Percentiles rank a stretch among this genome's conserved stretches.
phyloP scores from a whole-genome alignment of 2,329 filamentous ascomycete species.

The Aureobasidium sp. region DNA sequence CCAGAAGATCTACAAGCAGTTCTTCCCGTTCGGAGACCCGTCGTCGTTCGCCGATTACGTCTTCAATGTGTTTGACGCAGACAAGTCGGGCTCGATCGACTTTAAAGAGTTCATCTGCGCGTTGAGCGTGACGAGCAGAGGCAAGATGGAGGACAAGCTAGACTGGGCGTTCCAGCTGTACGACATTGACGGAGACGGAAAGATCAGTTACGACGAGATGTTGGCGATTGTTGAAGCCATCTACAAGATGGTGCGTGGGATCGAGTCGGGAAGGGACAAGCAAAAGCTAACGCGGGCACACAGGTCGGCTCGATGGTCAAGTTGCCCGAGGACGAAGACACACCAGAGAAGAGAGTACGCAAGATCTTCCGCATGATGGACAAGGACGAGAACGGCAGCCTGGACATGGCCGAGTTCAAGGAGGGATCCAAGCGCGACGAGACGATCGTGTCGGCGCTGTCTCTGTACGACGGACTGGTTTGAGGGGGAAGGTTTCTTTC shows the following conservation, averaged over 20 bases:
- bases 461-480: constrained; percentile 91
- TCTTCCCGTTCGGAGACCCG: constrained; percentile 97
- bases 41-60: constrained; percentile 98
- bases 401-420: constrained; percentile 98
- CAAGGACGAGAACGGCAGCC: constrained; percentile 96
- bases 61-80: constrained; percentile 97
- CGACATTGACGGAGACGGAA: constrained; percentile 97
- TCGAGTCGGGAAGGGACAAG: not conserved
- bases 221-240: constrained; percentile 97
- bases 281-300: constrained; percentile 14
- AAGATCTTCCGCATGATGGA: constrained; percentile 99
- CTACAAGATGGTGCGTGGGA: constrained; percentile 82
- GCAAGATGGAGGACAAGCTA: constrained; percentile 98
- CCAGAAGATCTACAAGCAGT: constrained; percentile 99
- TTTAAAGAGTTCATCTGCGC: constrained; percentile 99
- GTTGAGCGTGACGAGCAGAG: constrained; percentile 88
- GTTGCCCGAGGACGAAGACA: constrained; percentile 96
- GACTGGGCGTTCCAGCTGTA: constrained; percentile 99
- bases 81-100: constrained; percentile 95
- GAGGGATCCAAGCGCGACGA: constrained; percentile 98
- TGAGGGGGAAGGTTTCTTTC: constrained; percentile 35
- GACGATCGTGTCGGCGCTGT: constrained; percentile 95
- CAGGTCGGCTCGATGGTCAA: constrained; percentile 99
- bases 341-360: constrained; percentile 91
- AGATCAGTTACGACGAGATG: constrained; percentile 99